Percentiles rank a stretch among this genome's conserved stretches.
These are phyloP conservation scores for Thielaviopsis punctulata DNA, from an alignment of 2,329 filamentous ascomycete genomes.

Conservation along the genomic window DNA sequence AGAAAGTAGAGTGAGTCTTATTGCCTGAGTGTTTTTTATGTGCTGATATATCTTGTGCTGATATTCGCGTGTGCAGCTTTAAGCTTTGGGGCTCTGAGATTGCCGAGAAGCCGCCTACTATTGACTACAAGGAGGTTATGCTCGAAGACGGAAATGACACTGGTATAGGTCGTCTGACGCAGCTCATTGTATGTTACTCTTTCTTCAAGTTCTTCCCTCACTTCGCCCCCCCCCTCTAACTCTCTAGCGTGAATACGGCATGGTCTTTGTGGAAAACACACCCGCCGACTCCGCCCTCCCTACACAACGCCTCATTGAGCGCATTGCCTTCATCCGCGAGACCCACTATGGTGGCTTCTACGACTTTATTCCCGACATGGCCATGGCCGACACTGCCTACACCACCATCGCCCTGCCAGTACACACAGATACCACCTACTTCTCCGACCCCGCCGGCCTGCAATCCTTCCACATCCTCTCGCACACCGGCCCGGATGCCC, in stretches of 20 bases:
- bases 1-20: constrained; percentile 20
- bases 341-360: constrained; percentile 75
- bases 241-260: constrained; percentile 48
- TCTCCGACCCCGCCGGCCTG: constrained; percentile 76
- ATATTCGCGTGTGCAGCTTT: background rate
- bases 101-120: constrained; percentile 33
- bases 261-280: constrained; percentile 58
- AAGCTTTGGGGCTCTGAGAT: constrained; percentile 20
- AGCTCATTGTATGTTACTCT: constrained; percentile 40
- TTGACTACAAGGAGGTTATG: constrained; percentile 46
- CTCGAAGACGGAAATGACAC: constrained; percentile 26
- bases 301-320: constrained; percentile 58
- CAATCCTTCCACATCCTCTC: constrained; percentile 88
- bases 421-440: constrained; percentile 94
- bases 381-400: constrained; percentile 80
- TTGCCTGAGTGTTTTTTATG: background rate
- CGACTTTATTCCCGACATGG: constrained; percentile 79
- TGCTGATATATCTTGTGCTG: background rate
- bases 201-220: background rate
- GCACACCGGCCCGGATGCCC: constrained; percentile 22
- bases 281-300: constrained; percentile 47
- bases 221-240: background rate
- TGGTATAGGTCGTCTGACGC: constrained; percentile 44
- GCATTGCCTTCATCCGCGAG: constrained; percentile 70
- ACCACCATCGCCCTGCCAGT: constrained; percentile 66